Conservation (phyloP, 352 stramenopile genomes). For the Phytophthora fragariae region DNA sequence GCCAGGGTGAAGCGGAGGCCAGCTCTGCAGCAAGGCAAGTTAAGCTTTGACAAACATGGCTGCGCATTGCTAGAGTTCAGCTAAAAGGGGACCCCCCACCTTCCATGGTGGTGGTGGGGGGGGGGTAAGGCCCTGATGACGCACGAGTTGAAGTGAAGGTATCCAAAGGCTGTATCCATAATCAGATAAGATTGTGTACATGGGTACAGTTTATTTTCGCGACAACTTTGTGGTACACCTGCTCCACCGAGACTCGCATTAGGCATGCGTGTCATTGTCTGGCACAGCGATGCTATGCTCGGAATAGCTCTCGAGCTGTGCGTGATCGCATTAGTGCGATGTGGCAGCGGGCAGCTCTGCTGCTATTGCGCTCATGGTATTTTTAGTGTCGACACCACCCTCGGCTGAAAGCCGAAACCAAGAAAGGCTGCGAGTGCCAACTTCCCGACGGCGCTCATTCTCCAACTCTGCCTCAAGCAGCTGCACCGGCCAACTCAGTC, state of each 20-base stretch:
- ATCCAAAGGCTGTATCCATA: background rate
- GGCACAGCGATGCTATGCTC: background rate
- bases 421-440: slow-evolving; percentile 30
- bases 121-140: background rate
- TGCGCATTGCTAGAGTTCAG: background rate
- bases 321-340: slow-evolving; percentile 17
- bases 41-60: background rate
- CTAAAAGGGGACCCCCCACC: background rate
- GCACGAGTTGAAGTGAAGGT: slow-evolving; percentile 7
- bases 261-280: background rate
- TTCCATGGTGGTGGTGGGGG: background rate
- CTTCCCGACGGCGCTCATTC: slow-evolving; percentile 14
- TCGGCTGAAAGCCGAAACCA: slow-evolving; percentile 11
- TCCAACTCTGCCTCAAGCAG: slow-evolving; percentile 31
- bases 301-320: slow-evolving; percentile 13
- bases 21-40: background rate
- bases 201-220: slow-evolving; percentile 15
- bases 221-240: background rate
- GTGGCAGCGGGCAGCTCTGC: background rate
- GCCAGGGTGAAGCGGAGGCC: background rate
- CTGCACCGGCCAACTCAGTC: slow-evolving; percentile 7
- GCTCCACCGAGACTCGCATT: slow-evolving; percentile 7
- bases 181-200: slow-evolving; percentile 24
- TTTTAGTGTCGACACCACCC: slow-evolving; percentile 30
- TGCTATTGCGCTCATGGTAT: slow-evolving; percentile 9